Conservation (phyloP, 345 rosid species). For the Citrus medica region DNA sequence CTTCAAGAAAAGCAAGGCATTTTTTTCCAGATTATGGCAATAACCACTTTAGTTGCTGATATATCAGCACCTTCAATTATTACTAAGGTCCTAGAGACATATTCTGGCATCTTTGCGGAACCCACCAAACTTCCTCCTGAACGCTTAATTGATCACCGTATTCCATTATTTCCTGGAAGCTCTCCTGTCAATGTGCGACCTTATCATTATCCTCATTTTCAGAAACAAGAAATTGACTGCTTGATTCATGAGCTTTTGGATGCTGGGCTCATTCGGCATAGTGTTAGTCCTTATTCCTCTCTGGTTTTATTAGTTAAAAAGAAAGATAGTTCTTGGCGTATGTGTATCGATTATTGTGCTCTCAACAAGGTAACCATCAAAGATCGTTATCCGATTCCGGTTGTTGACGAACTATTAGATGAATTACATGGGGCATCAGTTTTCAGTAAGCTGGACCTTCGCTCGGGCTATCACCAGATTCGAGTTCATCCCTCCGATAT, state of each 20-base stretch:
- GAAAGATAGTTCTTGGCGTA: background rate
- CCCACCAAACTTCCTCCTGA: background rate
- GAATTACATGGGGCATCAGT: background rate
- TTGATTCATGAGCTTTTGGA: background rate
- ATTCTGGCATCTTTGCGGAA: accelerated
- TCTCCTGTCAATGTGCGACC: background rate
- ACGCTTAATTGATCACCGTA: background rate
- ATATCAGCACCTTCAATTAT: background rate
- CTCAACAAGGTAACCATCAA: background rate
- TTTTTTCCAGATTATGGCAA: background rate
- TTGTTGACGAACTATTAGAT: background rate
- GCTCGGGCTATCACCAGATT: background rate
- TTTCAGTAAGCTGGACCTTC: background rate
- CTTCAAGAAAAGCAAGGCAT: background rate
- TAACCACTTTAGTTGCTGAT: background rate
- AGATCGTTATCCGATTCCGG: background rate
- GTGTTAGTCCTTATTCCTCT: background rate
- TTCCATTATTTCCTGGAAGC: background rate
- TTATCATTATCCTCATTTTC: background rate
- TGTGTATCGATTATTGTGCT: background rate
- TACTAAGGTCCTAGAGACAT: background rate
- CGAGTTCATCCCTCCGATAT: background rate
- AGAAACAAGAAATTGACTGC: background rate
- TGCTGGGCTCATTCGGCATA: background rate
- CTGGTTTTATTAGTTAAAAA: background rate